phyloP scores from a whole-genome alignment of 2,329 filamentous ascomycete genomes.

The Neospermospora avenae region DNA sequence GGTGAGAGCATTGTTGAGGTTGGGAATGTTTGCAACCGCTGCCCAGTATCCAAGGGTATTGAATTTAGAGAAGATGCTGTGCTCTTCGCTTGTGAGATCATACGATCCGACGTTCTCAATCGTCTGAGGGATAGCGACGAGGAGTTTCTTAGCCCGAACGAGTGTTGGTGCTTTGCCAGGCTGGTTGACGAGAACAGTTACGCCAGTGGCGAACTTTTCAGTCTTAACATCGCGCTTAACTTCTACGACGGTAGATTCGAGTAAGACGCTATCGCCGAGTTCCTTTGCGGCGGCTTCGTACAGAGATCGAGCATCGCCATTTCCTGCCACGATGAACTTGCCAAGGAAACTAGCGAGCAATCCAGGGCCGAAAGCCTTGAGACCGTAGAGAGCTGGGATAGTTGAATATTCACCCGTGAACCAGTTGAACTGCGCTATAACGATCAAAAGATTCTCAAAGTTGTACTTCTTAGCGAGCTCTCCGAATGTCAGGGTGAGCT shows the following conservation, averaged over 20 bases:
- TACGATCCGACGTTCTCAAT: conserved; percentile 39
- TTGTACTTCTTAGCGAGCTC: conserved; percentile 31
- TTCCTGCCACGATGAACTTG: conserved; percentile 15
- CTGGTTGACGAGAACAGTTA: conserved; percentile 31
- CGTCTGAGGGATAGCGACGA: conserved; percentile 43
- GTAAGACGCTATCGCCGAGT: conserved; percentile 17
- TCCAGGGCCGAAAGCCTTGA: conserved; percentile 39
- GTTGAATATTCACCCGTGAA: conserved; percentile 42
- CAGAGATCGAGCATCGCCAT: conserved; percentile 17
- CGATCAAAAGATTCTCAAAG: conserved; percentile 42
- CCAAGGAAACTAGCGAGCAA: background rate
- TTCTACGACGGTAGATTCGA: conserved; percentile 19
- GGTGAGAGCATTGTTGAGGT: background rate
- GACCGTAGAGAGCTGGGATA: conserved; percentile 39
- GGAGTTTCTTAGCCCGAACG: conserved; percentile 40
- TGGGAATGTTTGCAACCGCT: background rate
- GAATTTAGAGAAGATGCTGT: background rate
- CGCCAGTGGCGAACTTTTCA: background rate
- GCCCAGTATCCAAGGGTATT: background rate
- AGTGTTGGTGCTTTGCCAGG: conserved; percentile 34
- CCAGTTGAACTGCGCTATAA: conserved; percentile 42
- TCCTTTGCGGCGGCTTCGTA: conserved; percentile 14
- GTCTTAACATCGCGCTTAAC: conserved; percentile 13
- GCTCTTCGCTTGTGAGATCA: conserved; percentile 5
- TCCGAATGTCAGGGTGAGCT: conserved; percentile 25